These are phyloP conservation scores for Aspergillus unguis DNA, from an alignment of 2,329 filamentous ascomycete genomes.

Conservation along the genomic window DNA sequence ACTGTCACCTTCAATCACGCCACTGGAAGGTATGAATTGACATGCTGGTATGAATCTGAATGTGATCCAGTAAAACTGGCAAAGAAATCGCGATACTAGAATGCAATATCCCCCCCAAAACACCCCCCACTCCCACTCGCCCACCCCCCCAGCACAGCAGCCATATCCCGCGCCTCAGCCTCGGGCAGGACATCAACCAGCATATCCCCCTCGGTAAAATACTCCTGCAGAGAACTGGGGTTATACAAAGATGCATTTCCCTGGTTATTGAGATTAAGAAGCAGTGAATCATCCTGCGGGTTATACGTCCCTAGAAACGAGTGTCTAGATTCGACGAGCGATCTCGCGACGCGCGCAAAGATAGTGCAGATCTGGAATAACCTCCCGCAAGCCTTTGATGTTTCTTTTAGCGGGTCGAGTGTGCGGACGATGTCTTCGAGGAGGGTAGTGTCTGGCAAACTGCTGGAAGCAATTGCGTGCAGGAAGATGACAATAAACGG, in stretches of 20 bases:
- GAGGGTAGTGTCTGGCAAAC: conserved; percentile 17
- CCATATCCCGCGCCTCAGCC: conserved; percentile 5
- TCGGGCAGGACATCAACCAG: background rate
- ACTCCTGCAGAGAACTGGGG: conserved; percentile 3
- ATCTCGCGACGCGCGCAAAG: conserved; percentile 15
- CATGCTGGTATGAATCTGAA: too few relatives aligned
- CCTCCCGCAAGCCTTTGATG: conserved; percentile 13
- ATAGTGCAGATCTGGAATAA: conserved; percentile 17
- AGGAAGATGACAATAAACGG: conserved; percentile 26
- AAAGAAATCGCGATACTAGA: too few relatives aligned
- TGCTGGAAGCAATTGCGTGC: conserved; percentile 17
- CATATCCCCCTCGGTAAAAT: conserved; percentile 4
- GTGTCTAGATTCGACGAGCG: conserved; percentile 9
- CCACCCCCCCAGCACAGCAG: conserved; percentile 3
- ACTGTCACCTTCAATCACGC: too few relatives aligned
- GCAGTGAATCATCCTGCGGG: conserved; percentile 10
- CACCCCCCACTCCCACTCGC: conserved; percentile 1
- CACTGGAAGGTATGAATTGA: too few relatives aligned
- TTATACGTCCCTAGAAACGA: conserved; percentile 15
- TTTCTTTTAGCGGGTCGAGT: conserved; percentile 4
- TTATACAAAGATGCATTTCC: conserved; percentile 1
- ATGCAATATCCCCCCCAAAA: background rate
- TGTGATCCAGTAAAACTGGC: too few relatives aligned
- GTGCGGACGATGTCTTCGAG: conserved; percentile 20
- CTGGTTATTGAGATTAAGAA: conserved; percentile 1